phyloP scores from a whole-genome alignment of 2,329 filamentous ascomycete genomes.

The Colletotrichum graminicola region DNA sequence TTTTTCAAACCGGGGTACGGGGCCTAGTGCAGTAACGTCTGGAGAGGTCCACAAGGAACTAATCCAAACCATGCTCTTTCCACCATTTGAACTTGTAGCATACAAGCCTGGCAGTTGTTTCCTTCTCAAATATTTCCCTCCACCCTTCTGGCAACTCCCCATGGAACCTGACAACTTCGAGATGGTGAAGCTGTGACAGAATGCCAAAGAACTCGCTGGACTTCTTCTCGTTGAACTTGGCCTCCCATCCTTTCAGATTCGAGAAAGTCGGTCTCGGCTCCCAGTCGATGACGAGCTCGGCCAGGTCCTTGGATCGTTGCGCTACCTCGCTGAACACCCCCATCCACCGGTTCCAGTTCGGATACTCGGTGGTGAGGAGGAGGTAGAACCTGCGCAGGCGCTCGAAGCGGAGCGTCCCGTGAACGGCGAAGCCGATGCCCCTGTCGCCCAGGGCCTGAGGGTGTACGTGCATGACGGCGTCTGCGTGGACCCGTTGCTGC shows the following conservation, averaged over 20 bases:
- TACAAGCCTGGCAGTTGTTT: conserved; percentile 11
- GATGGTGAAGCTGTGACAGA: conserved; percentile 11
- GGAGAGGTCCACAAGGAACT: too few relatives aligned
- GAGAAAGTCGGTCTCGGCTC: conserved; percentile 42
- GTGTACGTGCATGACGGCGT: conserved; percentile 46
- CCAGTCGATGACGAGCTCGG: conserved; percentile 49
- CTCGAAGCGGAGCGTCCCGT: conserved; percentile 47
- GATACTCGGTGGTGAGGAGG: conserved; percentile 46
- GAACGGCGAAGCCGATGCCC: conserved; percentile 49
- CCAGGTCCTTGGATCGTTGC: conserved; percentile 39
- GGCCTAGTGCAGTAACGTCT: too few relatives aligned
- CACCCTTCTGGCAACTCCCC: conserved; percentile 28
- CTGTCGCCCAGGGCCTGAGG: conserved; percentile 44
- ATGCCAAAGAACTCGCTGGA: conserved; percentile 29
- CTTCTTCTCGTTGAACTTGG: conserved; percentile 30
- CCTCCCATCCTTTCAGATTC: conserved; percentile 28
- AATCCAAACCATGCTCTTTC: conserved; percentile 38
- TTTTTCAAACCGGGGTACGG: neutral
- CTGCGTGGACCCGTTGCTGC: conserved; percentile 42
- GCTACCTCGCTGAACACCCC: conserved; percentile 46
- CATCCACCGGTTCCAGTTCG: conserved; percentile 51
- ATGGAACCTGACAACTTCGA: conserved; percentile 27
- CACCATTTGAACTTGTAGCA: conserved; percentile 30
- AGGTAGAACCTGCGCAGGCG: conserved; percentile 47
- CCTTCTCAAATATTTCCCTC: conserved; percentile 29